phyloP scores from a whole-genome alignment of 2,329 filamentous ascomycete species.

The Aspergillus ochraceoroseus region DNA sequence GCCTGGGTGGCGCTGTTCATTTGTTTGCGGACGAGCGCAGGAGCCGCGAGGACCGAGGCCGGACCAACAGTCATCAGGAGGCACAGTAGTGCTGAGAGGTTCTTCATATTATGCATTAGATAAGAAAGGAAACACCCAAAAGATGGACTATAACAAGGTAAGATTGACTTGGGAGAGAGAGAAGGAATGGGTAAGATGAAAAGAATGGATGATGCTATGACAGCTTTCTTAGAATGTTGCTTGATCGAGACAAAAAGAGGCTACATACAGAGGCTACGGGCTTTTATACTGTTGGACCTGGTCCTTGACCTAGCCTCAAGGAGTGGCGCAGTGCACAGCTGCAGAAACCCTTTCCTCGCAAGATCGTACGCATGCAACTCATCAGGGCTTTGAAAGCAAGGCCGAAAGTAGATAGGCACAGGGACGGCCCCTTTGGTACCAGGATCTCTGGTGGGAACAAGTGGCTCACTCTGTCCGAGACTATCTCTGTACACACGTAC shows the following conservation, averaged over 20 bases:
- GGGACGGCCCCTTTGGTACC: too few relatives aligned
- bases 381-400: too few relatives aligned
- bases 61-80: constrained; percentile 29
- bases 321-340: too few relatives aligned
- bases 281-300: too few relatives aligned
- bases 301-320: too few relatives aligned
- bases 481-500: background rate
- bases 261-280: too few relatives aligned
- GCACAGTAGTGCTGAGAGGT: constrained; percentile 29
- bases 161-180: background rate
- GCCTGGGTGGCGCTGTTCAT: constrained; percentile 14
- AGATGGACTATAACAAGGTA: background rate
- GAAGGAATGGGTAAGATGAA: background rate
- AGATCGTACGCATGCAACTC: too few relatives aligned
- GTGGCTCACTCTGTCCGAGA: background rate
- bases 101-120: constrained; percentile 27
- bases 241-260: too few relatives aligned
- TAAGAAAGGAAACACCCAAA: background rate
- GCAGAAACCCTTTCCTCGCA: too few relatives aligned
- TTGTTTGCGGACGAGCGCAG: constrained; percentile 16
- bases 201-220: constrained; percentile 11
- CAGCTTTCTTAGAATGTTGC: too few relatives aligned
- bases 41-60: constrained; percentile 28
- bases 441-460: too few relatives aligned
- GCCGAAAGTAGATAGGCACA: too few relatives aligned